Conservation (phyloP, 129 eudicot genomes). For the Solidago caesia region DNA sequence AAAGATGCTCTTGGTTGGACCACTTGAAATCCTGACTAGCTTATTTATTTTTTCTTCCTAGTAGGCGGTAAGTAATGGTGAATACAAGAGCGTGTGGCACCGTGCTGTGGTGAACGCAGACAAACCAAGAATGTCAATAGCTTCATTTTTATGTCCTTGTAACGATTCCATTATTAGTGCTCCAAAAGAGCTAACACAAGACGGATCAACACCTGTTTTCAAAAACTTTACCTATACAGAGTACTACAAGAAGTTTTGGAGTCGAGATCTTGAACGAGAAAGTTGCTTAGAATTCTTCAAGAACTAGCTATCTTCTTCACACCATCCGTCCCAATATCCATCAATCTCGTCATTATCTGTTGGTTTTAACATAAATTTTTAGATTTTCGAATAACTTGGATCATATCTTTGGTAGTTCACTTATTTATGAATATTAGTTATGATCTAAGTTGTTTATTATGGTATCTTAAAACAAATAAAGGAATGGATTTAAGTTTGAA, state of each 20-base stretch:
- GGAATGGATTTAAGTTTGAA: not conserved
- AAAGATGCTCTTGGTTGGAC: not conserved
- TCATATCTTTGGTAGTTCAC: not conserved
- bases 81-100: constrained; percentile 81
- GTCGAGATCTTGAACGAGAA: constrained; percentile 68
- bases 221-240: constrained; percentile 58
- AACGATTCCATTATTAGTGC: constrained; percentile 53
- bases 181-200: constrained; percentile 43
- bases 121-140: constrained; percentile 67
- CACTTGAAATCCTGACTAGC: not conserved
- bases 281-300: constrained; percentile 82
- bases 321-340: not conserved
- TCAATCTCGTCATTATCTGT: not conserved
- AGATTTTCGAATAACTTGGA: not conserved
- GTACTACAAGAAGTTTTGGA: constrained; percentile 79
- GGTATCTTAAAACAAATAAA: not conserved
- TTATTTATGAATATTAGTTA: not conserved
- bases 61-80: constrained; percentile 75
- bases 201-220: constrained; percentile 49
- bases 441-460: not conserved
- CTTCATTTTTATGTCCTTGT: constrained; percentile 68
- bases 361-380: not conserved
- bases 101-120: constrained; percentile 73
- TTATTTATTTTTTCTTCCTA: not conserved
- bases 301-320: constrained; percentile 31